These are phyloP conservation scores for Ormosia semicastrata DNA, from an alignment of 306 rosid genomes.

Conservation along the genomic window DNA sequence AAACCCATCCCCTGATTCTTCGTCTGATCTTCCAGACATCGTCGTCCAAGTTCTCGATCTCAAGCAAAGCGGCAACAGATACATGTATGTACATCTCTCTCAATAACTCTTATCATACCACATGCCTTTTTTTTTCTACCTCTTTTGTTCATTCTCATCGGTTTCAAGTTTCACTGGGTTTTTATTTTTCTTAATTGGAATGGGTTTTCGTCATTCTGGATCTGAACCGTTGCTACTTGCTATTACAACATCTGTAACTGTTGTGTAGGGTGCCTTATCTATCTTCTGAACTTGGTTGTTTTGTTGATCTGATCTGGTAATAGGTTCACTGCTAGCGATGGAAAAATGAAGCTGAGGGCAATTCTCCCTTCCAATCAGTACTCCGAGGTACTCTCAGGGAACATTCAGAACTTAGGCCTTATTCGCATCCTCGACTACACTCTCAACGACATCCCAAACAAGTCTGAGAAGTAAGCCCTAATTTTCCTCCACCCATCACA, in stretches of 20 bases:
- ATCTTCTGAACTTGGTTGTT: neutral
- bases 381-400: conserved; percentile 60
- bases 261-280: too few relatives aligned
- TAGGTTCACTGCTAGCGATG: conserved; percentile 87
- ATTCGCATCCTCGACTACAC: conserved; percentile 68
- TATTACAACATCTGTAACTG: neutral
- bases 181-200: too few relatives aligned
- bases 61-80: conserved; percentile 55
- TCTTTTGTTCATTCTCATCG: too few relatives aligned
- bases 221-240: too few relatives aligned
- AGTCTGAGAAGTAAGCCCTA: conserved; percentile 68
- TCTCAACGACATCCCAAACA: conserved; percentile 69
- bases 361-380: conserved; percentile 50
- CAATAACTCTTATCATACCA: too few relatives aligned
- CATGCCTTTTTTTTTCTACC: too few relatives aligned
- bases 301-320: neutral
- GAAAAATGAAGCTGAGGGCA: conserved; percentile 62
- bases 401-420: conserved; percentile 86
- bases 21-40: conserved; percentile 59
- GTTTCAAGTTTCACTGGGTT: too few relatives aligned
- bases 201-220: too few relatives aligned
- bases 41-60: conserved; percentile 83
- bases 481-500: neutral
- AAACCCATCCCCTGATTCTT: conserved; percentile 58
- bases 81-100: conserved; percentile 42